Base-by-base conservation (phyloP, 108 stramenopile species). In the Nitzschia inconspicua region DNA sequence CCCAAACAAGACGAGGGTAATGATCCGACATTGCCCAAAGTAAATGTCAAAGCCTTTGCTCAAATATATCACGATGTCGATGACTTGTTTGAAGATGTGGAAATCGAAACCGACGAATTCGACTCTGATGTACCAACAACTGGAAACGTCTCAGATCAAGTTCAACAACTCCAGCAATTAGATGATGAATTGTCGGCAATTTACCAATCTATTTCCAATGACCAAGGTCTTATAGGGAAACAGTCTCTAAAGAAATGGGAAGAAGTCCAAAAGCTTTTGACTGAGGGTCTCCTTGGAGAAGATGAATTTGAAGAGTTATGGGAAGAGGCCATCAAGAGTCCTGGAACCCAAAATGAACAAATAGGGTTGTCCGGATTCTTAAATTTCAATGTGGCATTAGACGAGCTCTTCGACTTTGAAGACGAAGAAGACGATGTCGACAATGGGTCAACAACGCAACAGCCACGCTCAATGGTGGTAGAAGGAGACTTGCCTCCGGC, bases 1-100 rank as follows among this genome's bases (percentile, higher is more conserved):
- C 66, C 80, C 4, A 88, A 85, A 39, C 47, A 60, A 4, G 50
- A 41, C 7, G 30, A 28, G 1, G 61, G 65, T 6, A n/a, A n/a
- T n/a, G n/a, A n/a, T n/a, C n/a, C n/a, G n/a, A n/a, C n/a, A n/a
- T 32, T 35, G 16, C 57, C 81, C 29, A 47, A 57, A 59, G 80
- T 89, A 42, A 76, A 89, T 67, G 68, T 77, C 11, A 82, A 83
- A 60, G 65, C 81, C 27, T 93, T 93, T 66, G 68, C 83, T 16
- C 79, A 85, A 58, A 73, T 85, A 14, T 93, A 83, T 60, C 65
- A 77, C 35, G 84, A 82, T 60, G 85, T 93, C 39, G 85, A 87
- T 63, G 84, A 87, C 50, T 44, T 93, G 65, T 93, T 93, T 71
- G 91, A 93, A 71, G 77, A 85, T 18, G 86, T 82, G 8, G 70